Base-by-base conservation (phyloP, 768 basidiomycete genomes). In the Suillus cothurnatus region DNA sequence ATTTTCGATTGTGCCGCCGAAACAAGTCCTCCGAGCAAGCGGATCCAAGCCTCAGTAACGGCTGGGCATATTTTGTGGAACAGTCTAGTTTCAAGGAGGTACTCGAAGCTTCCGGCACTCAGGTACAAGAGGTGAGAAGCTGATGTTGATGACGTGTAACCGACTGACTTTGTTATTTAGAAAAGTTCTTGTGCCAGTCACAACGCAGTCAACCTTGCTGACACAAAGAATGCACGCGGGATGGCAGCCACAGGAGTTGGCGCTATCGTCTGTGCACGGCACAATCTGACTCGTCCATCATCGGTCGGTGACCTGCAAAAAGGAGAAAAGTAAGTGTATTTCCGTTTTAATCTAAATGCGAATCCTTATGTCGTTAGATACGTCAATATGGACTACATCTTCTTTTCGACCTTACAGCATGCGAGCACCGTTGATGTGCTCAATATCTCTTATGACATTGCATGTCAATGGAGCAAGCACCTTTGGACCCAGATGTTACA, bases 371-470 rank as follows among this genome's bases (percentile, higher is more conserved):
- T 61, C 1, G 28, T 41, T 39, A 69, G 67, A 41, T 64, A 61
- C 8, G 45, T 47, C 8, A 69, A 69, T 28, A 56, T 69, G 49
- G 67, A 69, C 12, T 69, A 47, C n/a, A 2, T 69, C 0, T 39
- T 67, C 15, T 19, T 62, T 9, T 65, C 64, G 3, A 56, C 57
- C 0, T 17, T 65, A 0, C 6, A 34, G 5, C 11, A 36, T 8
- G 19, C 45, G 14, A 3, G 31, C 3, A 2, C 41, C 8, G 23
- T 47, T 4, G n/a, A 6, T 6, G 6, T 65, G 0, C 23, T 69
- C 17, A 60, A 60, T 4, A n/a, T 69, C 17, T 67, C 68, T 9
- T 69, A 69, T 45, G 67, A 69, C 38, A 49, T 49, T 1, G n/a
- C 23, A 4, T 49, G 47, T 3, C 47, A 49, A 23, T 49, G 47